phyloP scores from a whole-genome alignment of 2,329 filamentous ascomycete genomes.

The Colletotrichum filicis region DNA sequence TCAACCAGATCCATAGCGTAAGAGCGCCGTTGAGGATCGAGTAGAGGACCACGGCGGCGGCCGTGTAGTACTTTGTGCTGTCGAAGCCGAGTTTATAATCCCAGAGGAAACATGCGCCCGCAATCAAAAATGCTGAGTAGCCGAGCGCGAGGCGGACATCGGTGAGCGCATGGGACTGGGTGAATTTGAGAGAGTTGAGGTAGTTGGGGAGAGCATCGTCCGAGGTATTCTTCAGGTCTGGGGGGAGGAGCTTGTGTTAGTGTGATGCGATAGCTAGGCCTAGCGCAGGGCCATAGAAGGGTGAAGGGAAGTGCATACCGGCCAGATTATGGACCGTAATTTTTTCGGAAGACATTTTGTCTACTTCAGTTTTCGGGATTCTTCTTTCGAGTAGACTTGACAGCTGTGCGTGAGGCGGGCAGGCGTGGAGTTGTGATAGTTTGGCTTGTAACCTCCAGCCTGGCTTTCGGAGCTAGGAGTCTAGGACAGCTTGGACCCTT shows the following conservation, averaged over 20 bases:
- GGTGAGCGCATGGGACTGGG: constrained; percentile 81
- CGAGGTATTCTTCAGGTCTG: constrained; percentile 95
- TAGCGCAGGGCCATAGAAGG: not conserved
- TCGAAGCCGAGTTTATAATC: constrained; percentile 95
- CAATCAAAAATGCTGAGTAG: constrained; percentile 83
- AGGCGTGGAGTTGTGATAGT: constrained; percentile 18
- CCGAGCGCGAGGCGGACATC: constrained; percentile 88
- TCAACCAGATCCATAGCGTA: constrained; percentile 85
- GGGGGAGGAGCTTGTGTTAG: constrained; percentile 35
- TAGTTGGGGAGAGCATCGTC: constrained; percentile 96
- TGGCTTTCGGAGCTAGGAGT: constrained; percentile 30
- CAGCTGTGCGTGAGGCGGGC: not conserved
- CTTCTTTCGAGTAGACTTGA: not conserved
- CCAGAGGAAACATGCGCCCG: constrained; percentile 86
- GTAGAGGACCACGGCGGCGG: constrained; percentile 83
- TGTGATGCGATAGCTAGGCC: constrained; percentile 25
- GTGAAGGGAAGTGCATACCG: constrained; percentile 52
- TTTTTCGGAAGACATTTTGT: constrained; percentile 61
- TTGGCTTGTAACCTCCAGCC: constrained; percentile 34
- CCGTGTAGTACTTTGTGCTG: constrained; percentile 82
- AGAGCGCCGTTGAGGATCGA: constrained; percentile 80
- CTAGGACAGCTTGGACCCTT: constrained; percentile 32
- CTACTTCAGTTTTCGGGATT: not conserved
- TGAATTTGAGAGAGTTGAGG: constrained; percentile 87
- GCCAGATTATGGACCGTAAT: constrained; percentile 76